These are phyloP conservation scores for Kwoniella heveanensis DNA, from an alignment of 768 basidiomycete species.

Conservation along the genomic window DNA sequence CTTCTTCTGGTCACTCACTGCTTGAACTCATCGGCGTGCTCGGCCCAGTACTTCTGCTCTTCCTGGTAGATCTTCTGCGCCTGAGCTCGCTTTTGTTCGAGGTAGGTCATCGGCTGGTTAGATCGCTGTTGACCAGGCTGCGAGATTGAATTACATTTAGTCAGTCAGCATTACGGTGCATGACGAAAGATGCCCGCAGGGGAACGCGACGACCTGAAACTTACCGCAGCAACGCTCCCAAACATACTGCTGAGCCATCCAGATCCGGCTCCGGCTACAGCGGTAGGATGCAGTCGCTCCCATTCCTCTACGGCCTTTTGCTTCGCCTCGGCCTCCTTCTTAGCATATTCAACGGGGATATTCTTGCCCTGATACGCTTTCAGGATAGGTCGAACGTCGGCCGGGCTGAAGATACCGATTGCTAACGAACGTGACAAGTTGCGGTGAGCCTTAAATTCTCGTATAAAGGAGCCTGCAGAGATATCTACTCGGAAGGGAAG, in stretches of 20 bases:
- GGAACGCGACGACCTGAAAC: conserved; percentile 17
- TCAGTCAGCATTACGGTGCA: no score
- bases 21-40: conserved; percentile 55
- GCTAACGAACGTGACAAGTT: conserved; percentile 60
- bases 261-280: conserved; percentile 31
- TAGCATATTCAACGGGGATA: conserved; percentile 83
- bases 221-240: conserved; percentile 51
- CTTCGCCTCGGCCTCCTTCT: conserved; percentile 82
- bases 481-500: no score
- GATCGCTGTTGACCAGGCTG: conserved; percentile 45
- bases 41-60: conserved; percentile 55
- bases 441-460: no score
- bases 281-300: conserved; percentile 60
- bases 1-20: conserved; percentile 35
- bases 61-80: conserved; percentile 54
- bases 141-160: background rate
- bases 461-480: no score
- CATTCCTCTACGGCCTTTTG: conserved; percentile 76
- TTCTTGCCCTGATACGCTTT: conserved; percentile 83
- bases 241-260: conserved; percentile 47
- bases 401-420: conserved; percentile 83
- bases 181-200: no score
- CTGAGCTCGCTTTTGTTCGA: conserved; percentile 54
- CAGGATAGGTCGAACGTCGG: conserved; percentile 85
- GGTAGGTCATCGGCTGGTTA: conserved; percentile 55